Evolutionary conservation across 2,329 filamentous ascomycete genomes (phyloP), one percentile per base, ranked within the genome.

Genomic region (Colletotrichum abscissum): DNA sequence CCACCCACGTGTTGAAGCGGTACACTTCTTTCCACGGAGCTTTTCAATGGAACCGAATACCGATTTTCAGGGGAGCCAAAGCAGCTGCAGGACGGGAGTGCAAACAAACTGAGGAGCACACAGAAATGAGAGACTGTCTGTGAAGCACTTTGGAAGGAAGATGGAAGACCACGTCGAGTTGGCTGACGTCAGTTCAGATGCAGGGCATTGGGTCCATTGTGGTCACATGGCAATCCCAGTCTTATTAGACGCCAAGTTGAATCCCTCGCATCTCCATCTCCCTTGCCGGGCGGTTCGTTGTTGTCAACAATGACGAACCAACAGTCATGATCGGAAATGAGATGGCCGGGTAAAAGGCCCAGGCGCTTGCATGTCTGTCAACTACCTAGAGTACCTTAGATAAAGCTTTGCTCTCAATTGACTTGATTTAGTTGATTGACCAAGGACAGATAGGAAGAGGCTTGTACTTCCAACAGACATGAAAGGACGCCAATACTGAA

Each of bases 181-280:
- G 69, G 69, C 69, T 72, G 69, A 72, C 69, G 69, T 72, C 69
- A 72, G 68, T 19, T 33, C 2, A 22, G 58, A 24, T 19, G 56
- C 55, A 70, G 68, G 63, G 62, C 12, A 46, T 11, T 11, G 6
- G 46, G 46, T 11, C 52, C 16, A 14, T 33, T 46, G 33, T 57
- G 46, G 55, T 60, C 56, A 58, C 26, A 16, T 12, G 58, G 49
- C 26, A 68, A 26, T 52, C 69, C 69, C 42, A 8, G 57, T 54
- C 62, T 30, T 63, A 52, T 49, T 28, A 49, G 24, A 24, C 38
- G 57, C 57, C 38, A 49, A 62, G 63, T 22, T 38, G 26, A 62
- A 52, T 24, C 24, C 35, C 69, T 22, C 28, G 26, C 56, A 52
- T 11, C 24, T 54, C 69, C 19, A 5, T 49, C 42, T 49, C 42